phyloP scores from a whole-genome alignment of 1,284 basidiomycete species.

The Trametes hirsuta region DNA sequence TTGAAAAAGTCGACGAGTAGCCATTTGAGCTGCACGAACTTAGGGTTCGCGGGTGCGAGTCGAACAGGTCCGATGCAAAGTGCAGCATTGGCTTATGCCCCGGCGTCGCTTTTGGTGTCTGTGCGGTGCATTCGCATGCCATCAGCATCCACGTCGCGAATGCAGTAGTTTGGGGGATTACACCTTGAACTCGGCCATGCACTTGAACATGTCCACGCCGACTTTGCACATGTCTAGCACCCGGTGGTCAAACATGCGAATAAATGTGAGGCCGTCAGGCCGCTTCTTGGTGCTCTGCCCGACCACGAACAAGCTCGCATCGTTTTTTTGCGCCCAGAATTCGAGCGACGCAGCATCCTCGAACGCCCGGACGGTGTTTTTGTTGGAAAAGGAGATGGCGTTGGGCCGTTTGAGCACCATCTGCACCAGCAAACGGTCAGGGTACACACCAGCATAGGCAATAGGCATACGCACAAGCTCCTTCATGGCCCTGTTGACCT shows the following conservation, averaged over 20 bases:
- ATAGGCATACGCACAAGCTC: slow-evolving; percentile 70
- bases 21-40: slow-evolving; percentile 91
- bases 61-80: slow-evolving; percentile 93
- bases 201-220: slow-evolving; percentile 80
- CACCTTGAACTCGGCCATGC: slow-evolving; percentile 87
- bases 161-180: slow-evolving; percentile 29
- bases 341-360: slow-evolving; percentile 85
- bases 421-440: slow-evolving; percentile 42
- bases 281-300: slow-evolving; percentile 96
- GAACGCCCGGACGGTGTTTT: slow-evolving; percentile 92
- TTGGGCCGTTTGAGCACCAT: slow-evolving; percentile 91
- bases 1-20: slow-evolving; percentile 91
- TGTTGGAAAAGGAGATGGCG: slow-evolving; percentile 93
- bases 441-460: background rate
- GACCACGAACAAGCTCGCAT: slow-evolving; percentile 89
- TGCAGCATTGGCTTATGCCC: slow-evolving; percentile 95
- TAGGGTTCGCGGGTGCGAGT: slow-evolving; percentile 90
- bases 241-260: slow-evolving; percentile 85
- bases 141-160: background rate
- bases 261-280: slow-evolving; percentile 87
- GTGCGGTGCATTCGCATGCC: background rate
- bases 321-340: slow-evolving; percentile 95
- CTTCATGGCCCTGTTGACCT: slow-evolving; percentile 81
- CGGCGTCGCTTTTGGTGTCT: slow-evolving; percentile 87
- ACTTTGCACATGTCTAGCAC: slow-evolving; percentile 96